Base-by-base conservation (phyloP, 768 basidiomycete species). In the Lyophyllum decastes region DNA sequence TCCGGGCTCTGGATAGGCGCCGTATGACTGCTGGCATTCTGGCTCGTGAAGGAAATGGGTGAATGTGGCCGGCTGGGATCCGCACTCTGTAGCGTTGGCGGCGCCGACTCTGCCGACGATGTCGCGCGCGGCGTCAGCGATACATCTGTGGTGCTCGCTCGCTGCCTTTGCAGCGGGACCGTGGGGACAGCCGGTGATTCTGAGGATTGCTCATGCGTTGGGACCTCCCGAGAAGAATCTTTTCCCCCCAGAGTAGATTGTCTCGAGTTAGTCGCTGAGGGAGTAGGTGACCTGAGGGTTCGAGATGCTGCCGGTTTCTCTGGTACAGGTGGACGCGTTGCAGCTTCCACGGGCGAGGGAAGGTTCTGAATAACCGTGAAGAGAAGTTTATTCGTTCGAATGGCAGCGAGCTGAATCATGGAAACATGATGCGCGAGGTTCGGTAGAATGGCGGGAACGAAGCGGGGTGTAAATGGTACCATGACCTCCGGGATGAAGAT, bases 361-460 rank as follows among this genome's bases (percentile, higher is more conserved):
- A 96, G 80, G 26, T 82, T 82, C 68, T 95, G 92, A 16, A 99
- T 93, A 41, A 96, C 93, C 54, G 82, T 83, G 62, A 88, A 84
- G 14, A 99, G 84, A 8, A 87, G 82, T 61, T 90, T 89, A 69
- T 98, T 98, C 38, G 94, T 94, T 33, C 88, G 84, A 45, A 85
- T 80, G 0, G 97, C 97, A 3, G 89, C 91, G 1, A 86, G 80
- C 66, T 95, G 92, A 58, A 98, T 98, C 80, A 89, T 89, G 0
- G 85, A 77, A 49, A 89, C 90, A 65, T 95, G 92, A 62, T 96
- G 94, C 0, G 96, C 95, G 48, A 99, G 87, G 66, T 96, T 97
- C 8, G 95, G 94, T 16, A 99, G 82, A 56, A 99, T 91, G 9
- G 93, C 92, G 9, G 92, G 89, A 44, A 99, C 89, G 45, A 99